A percentile compares a stretch with the other conserved stretches of the same genome.
These are phyloP conservation scores for Maudiozyma barnettii DNA, from an alignment of 805 yeast genomes.

Conservation along the genomic window DNA sequence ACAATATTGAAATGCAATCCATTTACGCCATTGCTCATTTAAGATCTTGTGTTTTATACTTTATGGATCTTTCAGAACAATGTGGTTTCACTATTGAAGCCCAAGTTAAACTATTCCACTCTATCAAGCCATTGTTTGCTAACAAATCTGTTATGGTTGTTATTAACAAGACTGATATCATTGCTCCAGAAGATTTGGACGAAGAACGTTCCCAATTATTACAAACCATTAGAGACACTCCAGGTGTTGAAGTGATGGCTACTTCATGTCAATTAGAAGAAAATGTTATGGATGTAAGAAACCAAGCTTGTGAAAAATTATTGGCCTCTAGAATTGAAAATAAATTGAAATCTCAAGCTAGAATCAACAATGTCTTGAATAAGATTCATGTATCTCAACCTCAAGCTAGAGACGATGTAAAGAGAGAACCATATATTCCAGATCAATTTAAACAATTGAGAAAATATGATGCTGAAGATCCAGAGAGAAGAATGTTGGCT, in stretches of 20 bases:
- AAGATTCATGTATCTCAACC: conserved; percentile 94
- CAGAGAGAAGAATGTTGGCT: conserved; percentile 71
- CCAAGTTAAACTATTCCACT: conserved; percentile 93
- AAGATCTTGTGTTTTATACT: conserved; percentile 91
- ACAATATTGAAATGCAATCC: conserved; percentile 98
- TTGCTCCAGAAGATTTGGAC: conserved; percentile 74
- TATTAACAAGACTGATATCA: conserved; percentile 88
- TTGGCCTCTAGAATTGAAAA: conserved; percentile 93
- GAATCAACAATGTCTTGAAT: conserved; percentile 81
- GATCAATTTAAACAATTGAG: conserved; percentile 51
- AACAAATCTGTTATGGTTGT: conserved; percentile 94
- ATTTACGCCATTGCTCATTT: conserved; percentile 98
- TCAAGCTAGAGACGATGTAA: conserved; percentile 74
- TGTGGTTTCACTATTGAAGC: conserved; percentile 97
- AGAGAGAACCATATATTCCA: conserved; percentile 75
- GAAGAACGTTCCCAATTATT: conserved; percentile 64
- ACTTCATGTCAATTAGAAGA: conserved; percentile 92
- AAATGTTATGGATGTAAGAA: conserved; percentile 90
- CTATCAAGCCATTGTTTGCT: conserved; percentile 94
- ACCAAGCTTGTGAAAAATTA: conserved; percentile 94
- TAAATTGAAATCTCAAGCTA: conserved; percentile 85
- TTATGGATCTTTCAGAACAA: conserved; percentile 98
- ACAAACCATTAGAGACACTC: conserved; percentile 50
- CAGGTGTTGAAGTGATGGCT: conserved; percentile 87
- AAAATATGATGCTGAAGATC: conserved; percentile 72